Percentiles rank a stretch among this genome's conserved stretches.
Evolutionary conservation across 2,329 filamentous ascomycete species (phyloP).

Genomic region (Fusarium longipes): DNA sequence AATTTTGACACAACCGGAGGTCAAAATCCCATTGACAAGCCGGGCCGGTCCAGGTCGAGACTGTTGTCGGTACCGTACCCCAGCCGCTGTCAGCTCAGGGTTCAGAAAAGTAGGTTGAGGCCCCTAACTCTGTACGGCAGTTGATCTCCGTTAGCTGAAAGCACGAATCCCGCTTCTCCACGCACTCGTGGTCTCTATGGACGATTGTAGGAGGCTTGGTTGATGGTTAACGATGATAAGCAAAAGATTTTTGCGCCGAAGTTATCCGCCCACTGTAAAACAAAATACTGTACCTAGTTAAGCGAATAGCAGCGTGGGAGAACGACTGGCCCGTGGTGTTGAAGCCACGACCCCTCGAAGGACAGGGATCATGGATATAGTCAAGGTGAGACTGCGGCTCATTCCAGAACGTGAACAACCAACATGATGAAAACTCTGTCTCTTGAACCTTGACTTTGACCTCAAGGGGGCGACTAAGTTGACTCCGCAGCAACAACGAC

Average conservation of each 20-base stretch:
- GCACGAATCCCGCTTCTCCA: constrained; percentile 6
- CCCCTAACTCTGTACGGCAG: constrained; percentile 19
- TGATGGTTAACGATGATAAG: neutral
- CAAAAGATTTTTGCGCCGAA: constrained; percentile 20
- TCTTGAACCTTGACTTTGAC: neutral
- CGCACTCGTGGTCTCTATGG: constrained; percentile 2
- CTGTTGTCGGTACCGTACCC: constrained; percentile 10
- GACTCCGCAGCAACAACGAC: constrained; percentile 16
- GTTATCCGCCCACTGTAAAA: constrained; percentile 10
- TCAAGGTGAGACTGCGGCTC: constrained; percentile 20
- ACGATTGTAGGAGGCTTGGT: neutral
- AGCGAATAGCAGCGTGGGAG: constrained; percentile 38
- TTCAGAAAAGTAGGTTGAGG: neutral
- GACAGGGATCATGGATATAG: constrained; percentile 33
- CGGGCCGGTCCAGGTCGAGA: neutral
- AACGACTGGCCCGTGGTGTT: constrained; percentile 47
- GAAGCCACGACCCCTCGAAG: constrained; percentile 18
- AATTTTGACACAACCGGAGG: neutral
- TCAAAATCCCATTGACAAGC: neutral
- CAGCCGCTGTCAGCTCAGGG: constrained; percentile 9
- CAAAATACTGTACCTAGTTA: neutral
- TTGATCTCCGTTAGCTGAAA: constrained; percentile 24
- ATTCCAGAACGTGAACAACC: constrained; percentile 6
- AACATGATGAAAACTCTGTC: constrained; percentile 8
- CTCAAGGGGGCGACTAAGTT: constrained; percentile 1